A percentile compares a stretch with the other conserved stretches of the same genome.
Conservation (phyloP, 2,329 filamentous ascomycete species). For the Cercospora sesami region DNA sequence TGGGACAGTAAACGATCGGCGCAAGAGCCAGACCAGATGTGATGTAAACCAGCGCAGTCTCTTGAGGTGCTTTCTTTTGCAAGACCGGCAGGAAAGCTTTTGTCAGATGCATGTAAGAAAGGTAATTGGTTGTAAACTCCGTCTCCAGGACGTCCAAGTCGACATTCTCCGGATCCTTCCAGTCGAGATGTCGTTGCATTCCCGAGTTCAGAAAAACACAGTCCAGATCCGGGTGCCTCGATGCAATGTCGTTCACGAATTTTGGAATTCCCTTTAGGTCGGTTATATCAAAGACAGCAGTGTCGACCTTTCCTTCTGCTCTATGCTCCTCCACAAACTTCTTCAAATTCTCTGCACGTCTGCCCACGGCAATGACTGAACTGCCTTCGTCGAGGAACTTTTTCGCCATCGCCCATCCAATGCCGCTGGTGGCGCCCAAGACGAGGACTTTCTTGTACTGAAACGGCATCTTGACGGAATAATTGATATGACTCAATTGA, state of each 20-base stretch:
- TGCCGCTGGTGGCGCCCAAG: conserved; percentile 56
- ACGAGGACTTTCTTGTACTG: conserved; percentile 56
- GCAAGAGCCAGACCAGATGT: conserved; percentile 54
- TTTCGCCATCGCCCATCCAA: conserved; percentile 52
- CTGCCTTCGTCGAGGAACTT: conserved; percentile 52
- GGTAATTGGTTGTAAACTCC: conserved; percentile 50
- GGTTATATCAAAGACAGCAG: conserved; percentile 53
- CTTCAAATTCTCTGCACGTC: conserved; percentile 54
- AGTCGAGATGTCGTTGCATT: conserved; percentile 54
- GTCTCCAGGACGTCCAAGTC: conserved; percentile 38
- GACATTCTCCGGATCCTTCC: conserved; percentile 53
- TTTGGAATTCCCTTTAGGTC: conserved; percentile 50
- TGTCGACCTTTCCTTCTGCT: conserved; percentile 51
- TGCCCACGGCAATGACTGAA: conserved; percentile 52
- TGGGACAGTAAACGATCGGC: conserved; percentile 50
- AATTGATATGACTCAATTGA: not conserved
- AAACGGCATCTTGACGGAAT: conserved; percentile 39
- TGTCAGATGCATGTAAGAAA: conserved; percentile 51
- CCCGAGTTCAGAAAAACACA: conserved; percentile 56
- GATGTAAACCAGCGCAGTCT: conserved; percentile 50
- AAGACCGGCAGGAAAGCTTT: conserved; percentile 54
- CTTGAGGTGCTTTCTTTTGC: conserved; percentile 44
- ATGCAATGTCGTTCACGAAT: conserved; percentile 47
- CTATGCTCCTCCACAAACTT: conserved; percentile 50
- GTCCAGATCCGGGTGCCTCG: conserved; percentile 53